These are phyloP conservation scores for Suillus placidus DNA, from an alignment of 768 basidiomycete genomes.

Conservation along the genomic window DNA sequence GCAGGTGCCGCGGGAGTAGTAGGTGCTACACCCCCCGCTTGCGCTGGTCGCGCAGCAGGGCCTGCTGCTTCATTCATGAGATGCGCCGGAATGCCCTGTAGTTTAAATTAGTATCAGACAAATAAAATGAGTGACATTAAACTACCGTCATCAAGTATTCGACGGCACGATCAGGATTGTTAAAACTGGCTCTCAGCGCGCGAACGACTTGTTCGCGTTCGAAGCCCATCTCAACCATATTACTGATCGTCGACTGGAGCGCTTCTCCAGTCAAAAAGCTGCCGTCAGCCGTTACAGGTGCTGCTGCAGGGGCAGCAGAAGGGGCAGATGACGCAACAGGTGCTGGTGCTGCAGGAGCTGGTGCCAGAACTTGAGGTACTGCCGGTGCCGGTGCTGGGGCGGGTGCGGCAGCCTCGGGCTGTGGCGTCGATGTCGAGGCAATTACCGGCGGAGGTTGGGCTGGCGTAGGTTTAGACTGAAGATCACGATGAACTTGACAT, in stretches of 20 bases:
- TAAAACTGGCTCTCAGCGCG: constrained; percentile 90
- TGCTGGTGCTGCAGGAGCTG: constrained; percentile 35
- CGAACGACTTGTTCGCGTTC: constrained; percentile 79
- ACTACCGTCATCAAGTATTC: constrained; percentile 94
- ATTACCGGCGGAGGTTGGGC: constrained; percentile 34
- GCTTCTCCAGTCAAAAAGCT: constrained; percentile 78
- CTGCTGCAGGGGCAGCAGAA: constrained; percentile 31
- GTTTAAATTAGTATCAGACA: constrained; percentile 15
- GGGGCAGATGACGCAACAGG: constrained; percentile 34
- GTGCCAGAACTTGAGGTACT: constrained; percentile 32
- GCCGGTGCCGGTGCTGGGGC: constrained; percentile 24
- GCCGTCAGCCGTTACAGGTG: constrained; percentile 47
- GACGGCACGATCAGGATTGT: constrained; percentile 98
- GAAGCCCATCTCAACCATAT: constrained; percentile 96
- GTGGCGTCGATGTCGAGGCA: constrained; percentile 37
- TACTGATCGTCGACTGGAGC: constrained; percentile 74
- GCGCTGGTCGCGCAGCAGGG: constrained; percentile 20
- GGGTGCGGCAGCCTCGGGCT: constrained; percentile 30
- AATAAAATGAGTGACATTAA: constrained; percentile 16
- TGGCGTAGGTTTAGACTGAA: constrained; percentile 60
- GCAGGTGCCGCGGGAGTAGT: constrained; percentile 34
- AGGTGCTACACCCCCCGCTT: constrained; percentile 32
- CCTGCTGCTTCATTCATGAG: constrained; percentile 50
- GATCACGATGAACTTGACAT: constrained; percentile 12
- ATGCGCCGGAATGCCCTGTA: constrained; percentile 79